phyloP scores from a whole-genome alignment of 306 rosid species.

The Glycine latifolia region DNA sequence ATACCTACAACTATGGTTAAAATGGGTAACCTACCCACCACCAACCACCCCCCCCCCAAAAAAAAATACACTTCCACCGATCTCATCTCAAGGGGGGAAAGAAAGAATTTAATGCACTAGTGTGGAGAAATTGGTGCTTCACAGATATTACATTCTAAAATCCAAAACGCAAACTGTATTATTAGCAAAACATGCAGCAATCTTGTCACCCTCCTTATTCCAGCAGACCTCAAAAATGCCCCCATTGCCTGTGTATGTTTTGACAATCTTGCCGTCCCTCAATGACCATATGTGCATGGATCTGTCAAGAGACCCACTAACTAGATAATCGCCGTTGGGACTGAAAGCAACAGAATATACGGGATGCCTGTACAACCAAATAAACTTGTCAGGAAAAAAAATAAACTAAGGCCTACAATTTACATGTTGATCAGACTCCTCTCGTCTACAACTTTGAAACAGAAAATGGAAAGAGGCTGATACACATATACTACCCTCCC shows the following conservation, averaged over 20 bases:
- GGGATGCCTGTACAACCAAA: constrained; percentile 55
- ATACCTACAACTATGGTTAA: constrained; percentile 41
- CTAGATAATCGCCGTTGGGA: constrained; percentile 86
- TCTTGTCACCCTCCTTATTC: constrained; percentile 90
- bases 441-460: too few species aligned
- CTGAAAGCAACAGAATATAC: constrained; percentile 95
- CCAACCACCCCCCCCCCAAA: too few species aligned
- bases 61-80: constrained; percentile 47
- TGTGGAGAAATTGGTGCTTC: constrained; percentile 16
- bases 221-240: constrained; percentile 93
- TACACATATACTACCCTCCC: too few species aligned
- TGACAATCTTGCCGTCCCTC: constrained; percentile 84
- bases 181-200: constrained; percentile 86
- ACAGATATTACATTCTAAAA: constrained; percentile 56
- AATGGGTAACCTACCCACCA: constrained; percentile 47
- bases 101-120: constrained; percentile 47
- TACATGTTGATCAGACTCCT: too few species aligned
- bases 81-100: constrained; percentile 40
- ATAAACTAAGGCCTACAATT: not conserved
- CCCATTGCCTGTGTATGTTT: constrained; percentile 74
- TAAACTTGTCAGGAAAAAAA: constrained; percentile 7
- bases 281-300: constrained; percentile 85
- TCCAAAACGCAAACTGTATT: constrained; percentile 70
- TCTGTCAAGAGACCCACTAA: constrained; percentile 87
- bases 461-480: too few species aligned